Conservation (phyloP, 2,329 filamentous ascomycete genomes). For the Botrytis galanthina region DNA sequence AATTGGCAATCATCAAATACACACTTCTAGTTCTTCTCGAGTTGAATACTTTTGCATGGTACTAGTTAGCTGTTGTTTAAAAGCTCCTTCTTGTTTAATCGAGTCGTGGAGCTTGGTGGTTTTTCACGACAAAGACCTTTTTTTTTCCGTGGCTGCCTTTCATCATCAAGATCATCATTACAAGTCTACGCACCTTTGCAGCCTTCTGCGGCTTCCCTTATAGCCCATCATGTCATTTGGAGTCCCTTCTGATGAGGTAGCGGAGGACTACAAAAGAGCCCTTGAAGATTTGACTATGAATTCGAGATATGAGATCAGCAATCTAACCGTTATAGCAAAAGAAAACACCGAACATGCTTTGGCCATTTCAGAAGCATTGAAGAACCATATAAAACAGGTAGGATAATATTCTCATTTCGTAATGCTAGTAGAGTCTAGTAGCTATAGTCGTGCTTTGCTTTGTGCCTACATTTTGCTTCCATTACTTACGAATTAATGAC, state of each 20-base stretch:
- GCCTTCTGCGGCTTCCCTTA: conserved; percentile 28
- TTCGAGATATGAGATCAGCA: conserved; percentile 93
- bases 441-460: conserved; percentile 21
- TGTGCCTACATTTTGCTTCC: conserved; percentile 30
- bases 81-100: conserved; percentile 31
- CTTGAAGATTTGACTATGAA: conserved; percentile 89
- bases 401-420: conserved; percentile 44
- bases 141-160: conserved; percentile 31
- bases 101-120: conserved; percentile 32
- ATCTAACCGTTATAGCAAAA: conserved; percentile 93
- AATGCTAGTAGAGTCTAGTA: conserved; percentile 26
- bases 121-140: conserved; percentile 32
- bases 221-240: conserved; percentile 60
- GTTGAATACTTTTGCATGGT: conserved; percentile 40
- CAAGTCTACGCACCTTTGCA: conserved; percentile 25
- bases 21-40: conserved; percentile 40
- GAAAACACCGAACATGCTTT: conserved; percentile 96
- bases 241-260: conserved; percentile 71
- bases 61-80: conserved; percentile 40
- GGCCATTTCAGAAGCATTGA: conserved; percentile 84
- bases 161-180: conserved; percentile 24
- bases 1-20: conserved; percentile 39
- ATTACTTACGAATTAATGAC: conserved; percentile 32
- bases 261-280: conserved; percentile 90
- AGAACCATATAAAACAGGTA: conserved; percentile 94